A percentile compares a stretch with the other conserved stretches of the same genome.
Conservation (phyloP, 345 rosid genomes). For the Heritiera fomes region DNA sequence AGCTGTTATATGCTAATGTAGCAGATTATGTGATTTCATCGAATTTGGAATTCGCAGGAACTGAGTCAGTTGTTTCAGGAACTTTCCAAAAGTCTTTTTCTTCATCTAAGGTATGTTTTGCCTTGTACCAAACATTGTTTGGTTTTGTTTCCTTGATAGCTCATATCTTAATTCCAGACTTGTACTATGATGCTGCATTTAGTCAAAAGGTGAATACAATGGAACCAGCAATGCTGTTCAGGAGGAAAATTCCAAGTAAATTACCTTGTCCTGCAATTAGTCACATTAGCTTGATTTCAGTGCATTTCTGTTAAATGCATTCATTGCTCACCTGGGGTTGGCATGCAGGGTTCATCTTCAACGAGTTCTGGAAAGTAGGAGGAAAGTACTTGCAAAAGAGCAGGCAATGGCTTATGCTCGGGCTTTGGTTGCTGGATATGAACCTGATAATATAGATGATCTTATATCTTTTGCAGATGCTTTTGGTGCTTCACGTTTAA, state of each 20-base stretch:
- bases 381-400: constrained; percentile 79
- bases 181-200: constrained; percentile 26
- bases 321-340: constrained; percentile 30
- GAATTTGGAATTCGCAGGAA: constrained; percentile 30
- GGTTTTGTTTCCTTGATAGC: constrained; percentile 9
- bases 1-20: neutral
- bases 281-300: constrained; percentile 4
- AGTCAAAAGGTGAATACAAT: constrained; percentile 47
- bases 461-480: constrained; percentile 84
- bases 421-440: constrained; percentile 89
- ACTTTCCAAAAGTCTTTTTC: constrained; percentile 45
- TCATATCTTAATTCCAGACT: constrained; percentile 19
- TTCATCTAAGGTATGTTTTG: constrained; percentile 53
- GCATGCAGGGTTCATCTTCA: constrained; percentile 81
- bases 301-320: constrained; percentile 16
- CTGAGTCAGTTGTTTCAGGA: constrained; percentile 43
- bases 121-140: neutral
- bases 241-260: constrained; percentile 89
- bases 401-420: constrained; percentile 99
- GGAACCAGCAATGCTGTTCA: constrained; percentile 39
- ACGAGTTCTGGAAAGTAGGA: constrained; percentile 78
- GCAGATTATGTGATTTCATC: neutral
- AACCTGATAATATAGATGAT: constrained; percentile 63
- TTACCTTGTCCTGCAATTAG: constrained; percentile 15
- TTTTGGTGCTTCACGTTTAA: constrained; percentile 91